Percentiles rank a stretch among this genome's conserved stretches.
phyloP scores from a whole-genome alignment of 352 stramenopile species.

The Pythium periplocum region DNA sequence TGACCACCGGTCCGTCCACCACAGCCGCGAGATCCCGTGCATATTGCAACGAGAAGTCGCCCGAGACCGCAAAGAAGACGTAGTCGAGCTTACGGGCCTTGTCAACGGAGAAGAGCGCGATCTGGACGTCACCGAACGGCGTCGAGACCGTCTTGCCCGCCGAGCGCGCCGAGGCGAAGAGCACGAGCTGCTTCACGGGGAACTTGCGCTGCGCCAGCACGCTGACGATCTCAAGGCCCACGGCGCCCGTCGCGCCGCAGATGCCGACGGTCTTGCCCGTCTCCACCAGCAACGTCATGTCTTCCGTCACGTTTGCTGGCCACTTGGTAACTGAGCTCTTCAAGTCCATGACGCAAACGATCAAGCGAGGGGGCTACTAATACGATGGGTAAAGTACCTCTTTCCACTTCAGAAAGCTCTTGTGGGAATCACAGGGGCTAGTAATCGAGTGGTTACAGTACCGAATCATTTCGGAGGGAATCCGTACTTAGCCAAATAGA shows the following conservation, averaged over 20 bases:
- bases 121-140: constrained; percentile 89
- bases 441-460: too few species aligned
- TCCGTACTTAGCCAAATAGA: too few species aligned
- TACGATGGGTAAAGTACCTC: too few species aligned
- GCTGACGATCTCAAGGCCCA: constrained; percentile 96
- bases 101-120: constrained; percentile 95
- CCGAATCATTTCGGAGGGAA: too few species aligned
- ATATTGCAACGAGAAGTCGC: constrained; percentile 96
- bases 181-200: constrained; percentile 88
- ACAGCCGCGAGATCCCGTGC: constrained; percentile 86
- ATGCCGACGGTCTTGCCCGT: constrained; percentile 72
- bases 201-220: constrained; percentile 87
- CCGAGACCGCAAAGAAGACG: constrained; percentile 96
- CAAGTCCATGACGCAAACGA: too few species aligned
- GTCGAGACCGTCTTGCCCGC: constrained; percentile 89
- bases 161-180: constrained; percentile 94
- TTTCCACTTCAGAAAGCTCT: too few species aligned
- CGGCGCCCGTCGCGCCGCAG: constrained; percentile 88
- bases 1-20: constrained; percentile 89
- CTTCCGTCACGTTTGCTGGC: too few species aligned
- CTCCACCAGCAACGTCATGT: not conserved
- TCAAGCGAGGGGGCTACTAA: too few species aligned
- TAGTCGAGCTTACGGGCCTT: constrained; percentile 92
- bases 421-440: too few species aligned
- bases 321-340: too few species aligned